A percentile compares a stretch with the other conserved stretches of the same genome.
Conservation (phyloP, 768 basidiomycete genomes). For the Suillus occidentalis region DNA sequence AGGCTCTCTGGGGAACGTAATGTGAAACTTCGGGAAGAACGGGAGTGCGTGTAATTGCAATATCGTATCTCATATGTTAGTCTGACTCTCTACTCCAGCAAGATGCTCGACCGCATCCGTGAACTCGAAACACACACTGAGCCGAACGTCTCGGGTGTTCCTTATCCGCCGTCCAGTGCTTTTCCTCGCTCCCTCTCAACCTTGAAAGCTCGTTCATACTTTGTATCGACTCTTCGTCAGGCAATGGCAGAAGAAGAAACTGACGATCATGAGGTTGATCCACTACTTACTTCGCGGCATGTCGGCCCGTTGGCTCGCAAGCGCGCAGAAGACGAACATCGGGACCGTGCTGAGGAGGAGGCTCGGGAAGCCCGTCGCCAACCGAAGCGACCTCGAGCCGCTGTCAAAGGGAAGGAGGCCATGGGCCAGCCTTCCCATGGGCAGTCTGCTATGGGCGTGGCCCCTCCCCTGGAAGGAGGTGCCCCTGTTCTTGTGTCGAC, state of each 20-base stretch:
- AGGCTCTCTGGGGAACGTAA: conserved; percentile 64
- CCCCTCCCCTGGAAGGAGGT: conserved; percentile 19
- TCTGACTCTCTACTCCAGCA: conserved; percentile 32
- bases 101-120: conserved; percentile 58
- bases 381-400: conserved; percentile 31
- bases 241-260: conserved; percentile 44
- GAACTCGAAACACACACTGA: conserved; percentile 53
- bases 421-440: conserved; percentile 16
- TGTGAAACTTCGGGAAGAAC: conserved; percentile 58
- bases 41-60: conserved; percentile 47
- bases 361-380: conserved; percentile 40
- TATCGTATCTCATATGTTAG: background rate
- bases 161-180: conserved; percentile 44
- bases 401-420: conserved; percentile 42
- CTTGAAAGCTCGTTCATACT: conserved; percentile 41
- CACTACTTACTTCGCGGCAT: conserved; percentile 46
- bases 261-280: conserved; percentile 48
- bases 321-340: conserved; percentile 43
- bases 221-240: conserved; percentile 48
- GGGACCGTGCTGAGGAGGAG: conserved; percentile 46
- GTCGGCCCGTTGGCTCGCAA: conserved; percentile 45
- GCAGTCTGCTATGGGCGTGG: conserved; percentile 29
- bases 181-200: conserved; percentile 50
- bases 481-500: conserved; percentile 43
- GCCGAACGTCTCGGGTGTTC: conserved; percentile 26